Percentiles rank a stretch among this genome's conserved stretches.
Conservation (phyloP, 768 basidiomycete genomes). For the Albatrellus ellisii region DNA sequence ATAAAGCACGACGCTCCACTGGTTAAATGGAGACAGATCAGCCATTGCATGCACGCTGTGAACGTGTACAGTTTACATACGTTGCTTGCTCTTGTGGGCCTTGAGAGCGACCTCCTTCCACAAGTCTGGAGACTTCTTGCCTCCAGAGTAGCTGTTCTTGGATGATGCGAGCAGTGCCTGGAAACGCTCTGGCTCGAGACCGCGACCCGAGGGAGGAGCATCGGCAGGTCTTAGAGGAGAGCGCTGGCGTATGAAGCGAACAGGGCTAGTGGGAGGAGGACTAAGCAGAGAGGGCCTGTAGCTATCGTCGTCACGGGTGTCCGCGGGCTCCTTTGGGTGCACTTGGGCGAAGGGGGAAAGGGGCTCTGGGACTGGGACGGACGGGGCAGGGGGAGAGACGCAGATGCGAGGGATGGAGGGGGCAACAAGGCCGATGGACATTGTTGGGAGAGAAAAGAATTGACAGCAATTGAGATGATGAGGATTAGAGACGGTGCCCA, state of each 20-base stretch:
- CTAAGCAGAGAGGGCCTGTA: slow-evolving; percentile 48
- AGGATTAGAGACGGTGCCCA: slow-evolving; percentile 19
- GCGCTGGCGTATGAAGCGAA: slow-evolving; percentile 26
- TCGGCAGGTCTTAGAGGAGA: slow-evolving; percentile 38
- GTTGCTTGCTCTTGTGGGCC: slow-evolving; percentile 59
- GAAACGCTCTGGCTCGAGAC: slow-evolving; percentile 51
- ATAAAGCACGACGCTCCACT: slow-evolving; percentile 66
- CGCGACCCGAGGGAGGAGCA: slow-evolving; percentile 29
- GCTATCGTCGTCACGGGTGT: slow-evolving; percentile 28
- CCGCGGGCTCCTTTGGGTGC: slow-evolving; percentile 17
- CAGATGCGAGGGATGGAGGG: slow-evolving; percentile 51
- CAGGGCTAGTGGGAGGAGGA: slow-evolving; percentile 35
- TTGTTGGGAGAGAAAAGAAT: slow-evolving; percentile 8
- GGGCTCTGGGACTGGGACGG: slow-evolving; percentile 36
- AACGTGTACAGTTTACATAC: slow-evolving; percentile 31
- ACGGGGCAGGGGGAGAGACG: slow-evolving; percentile 56
- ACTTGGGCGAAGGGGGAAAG: slow-evolving; percentile 51
- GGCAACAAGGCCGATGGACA: slow-evolving; percentile 18
- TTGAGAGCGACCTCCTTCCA: slow-evolving; percentile 66
- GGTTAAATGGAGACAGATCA: slow-evolving; percentile 4
- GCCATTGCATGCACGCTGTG: background rate
- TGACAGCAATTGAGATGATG: background rate
- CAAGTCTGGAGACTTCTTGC: slow-evolving; percentile 41
- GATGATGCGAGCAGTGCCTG: slow-evolving; percentile 49
- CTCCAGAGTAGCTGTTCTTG: slow-evolving; percentile 30